phyloP scores from a whole-genome alignment of 2,329 filamentous ascomycete genomes.

The Balansia obtecta region DNA sequence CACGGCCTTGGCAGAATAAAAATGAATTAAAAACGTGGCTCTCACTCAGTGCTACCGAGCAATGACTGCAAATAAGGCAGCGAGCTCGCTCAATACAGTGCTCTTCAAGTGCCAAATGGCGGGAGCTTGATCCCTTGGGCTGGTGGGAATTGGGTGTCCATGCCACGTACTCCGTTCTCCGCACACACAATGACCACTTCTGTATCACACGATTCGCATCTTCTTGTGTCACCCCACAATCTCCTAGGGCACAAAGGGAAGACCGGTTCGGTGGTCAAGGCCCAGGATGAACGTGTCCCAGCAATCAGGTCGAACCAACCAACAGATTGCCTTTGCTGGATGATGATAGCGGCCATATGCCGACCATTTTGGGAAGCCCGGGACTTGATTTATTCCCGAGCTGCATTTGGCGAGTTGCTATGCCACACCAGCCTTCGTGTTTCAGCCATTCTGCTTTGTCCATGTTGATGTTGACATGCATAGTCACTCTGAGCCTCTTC shows the following conservation, averaged over 20 bases:
- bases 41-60: not conserved
- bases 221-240: not conserved
- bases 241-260: not conserved
- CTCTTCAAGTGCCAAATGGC: not conserved
- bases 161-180: not conserved
- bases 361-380: too few relatives aligned
- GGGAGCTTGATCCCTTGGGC: not conserved
- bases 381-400: too few relatives aligned
- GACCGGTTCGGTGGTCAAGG: not conserved
- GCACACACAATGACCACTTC: not conserved
- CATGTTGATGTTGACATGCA: too few relatives aligned
- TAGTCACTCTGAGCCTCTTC: too few relatives aligned
- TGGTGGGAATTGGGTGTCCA: not conserved
- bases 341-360: not conserved
- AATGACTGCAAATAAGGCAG: not conserved
- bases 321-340: not conserved
- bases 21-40: slow-evolving; percentile 1
- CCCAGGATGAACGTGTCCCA: not conserved
- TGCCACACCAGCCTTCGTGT: too few relatives aligned
- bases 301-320: not conserved
- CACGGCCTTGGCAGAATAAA: too few relatives aligned
- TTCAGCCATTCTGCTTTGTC: too few relatives aligned
- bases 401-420: too few relatives aligned
- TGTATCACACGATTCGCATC: not conserved
- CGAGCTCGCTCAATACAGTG: not conserved